phyloP scores from a whole-genome alignment of 495 filamentous ascomycete genomes.

The Daldinia grandis region DNA sequence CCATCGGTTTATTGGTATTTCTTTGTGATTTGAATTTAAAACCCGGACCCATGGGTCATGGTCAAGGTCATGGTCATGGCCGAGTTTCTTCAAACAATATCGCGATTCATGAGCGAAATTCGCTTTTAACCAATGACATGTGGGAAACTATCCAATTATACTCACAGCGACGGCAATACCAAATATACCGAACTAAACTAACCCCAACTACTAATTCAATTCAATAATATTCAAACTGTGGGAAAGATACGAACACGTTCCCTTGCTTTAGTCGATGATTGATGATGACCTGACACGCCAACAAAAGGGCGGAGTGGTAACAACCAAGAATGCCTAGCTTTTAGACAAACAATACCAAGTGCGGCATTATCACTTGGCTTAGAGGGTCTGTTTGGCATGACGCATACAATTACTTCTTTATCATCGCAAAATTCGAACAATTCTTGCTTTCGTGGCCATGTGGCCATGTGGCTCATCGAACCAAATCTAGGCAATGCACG shows the following conservation, averaged over 20 bases:
- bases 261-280: constrained; percentile 3
- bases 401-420: neutral
- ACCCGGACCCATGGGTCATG: neutral
- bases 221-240: neutral
- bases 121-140: constrained; percentile 18
- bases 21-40: neutral
- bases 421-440: neutral
- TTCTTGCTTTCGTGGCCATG: neutral
- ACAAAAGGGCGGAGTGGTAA: constrained; percentile 10
- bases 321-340: constrained; percentile 8
- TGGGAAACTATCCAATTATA: neutral
- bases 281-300: constrained; percentile 4
- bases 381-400: neutral
- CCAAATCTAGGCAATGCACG: neutral
- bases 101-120: constrained; percentile 27
- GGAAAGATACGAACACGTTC: neutral
- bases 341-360: neutral
- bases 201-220: neutral
- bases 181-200: constrained; percentile 4
- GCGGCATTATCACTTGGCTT: constrained; percentile 6
- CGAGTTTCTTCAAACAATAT: neutral
- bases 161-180: constrained; percentile 1
- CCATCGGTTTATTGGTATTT: neutral
- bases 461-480: neutral
- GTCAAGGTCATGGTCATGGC: too few species aligned